Base-by-base conservation (phyloP, 257 asterid species). In the Capsicum baccatum region DNA sequence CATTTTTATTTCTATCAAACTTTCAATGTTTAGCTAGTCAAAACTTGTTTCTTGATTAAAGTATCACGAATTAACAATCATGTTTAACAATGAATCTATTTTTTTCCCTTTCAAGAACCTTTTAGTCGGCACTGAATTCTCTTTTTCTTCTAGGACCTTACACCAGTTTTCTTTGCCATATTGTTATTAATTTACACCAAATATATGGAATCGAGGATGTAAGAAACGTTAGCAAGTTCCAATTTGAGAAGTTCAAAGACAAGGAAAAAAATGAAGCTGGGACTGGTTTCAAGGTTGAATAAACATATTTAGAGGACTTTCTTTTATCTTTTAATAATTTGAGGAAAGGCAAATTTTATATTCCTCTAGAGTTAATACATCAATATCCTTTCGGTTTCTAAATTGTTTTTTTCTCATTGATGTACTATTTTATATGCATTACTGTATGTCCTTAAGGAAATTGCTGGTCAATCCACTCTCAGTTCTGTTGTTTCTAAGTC, bases 321-420 rank as follows among this genome's bases (percentile, higher is more conserved):
- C 35, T 17, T 44, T 17, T 17, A 17, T 19, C 44, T 74, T 48
- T 74, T 74, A 74, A 70, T 54, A 15, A 69, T 39, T 39, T 39
- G 3, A 39, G 79, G 59, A 48, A 47, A 44, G 12, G 16, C n/a
- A 12, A 66, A 6, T 12, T 33, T 63, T 66, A 13, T 35, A 3
- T 37, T 67, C 74, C 50, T 35, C 50, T 67, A 19, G 6, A 74
- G 37, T 74, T 48, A 19, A 11, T 48, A 39, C 44, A 39, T 3
- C 35, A 50, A 74, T 70, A 74, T 74, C 80, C 44, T 74, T 48
- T 47, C 48, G 59, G 80, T 73, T 47, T 39, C 42, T 73, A 19
- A 50, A 50, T 11, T 13, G n/a, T 47, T 48, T 6, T 21, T 74
- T 74, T 74, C 37, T 4, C 8, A 74, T 11, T 14, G 73, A 48